Evolutionary conservation across 768 basidiomycete species (phyloP), one percentile per base, ranked within the genome.

Genomic region (Lactarius deliciosus): DNA sequence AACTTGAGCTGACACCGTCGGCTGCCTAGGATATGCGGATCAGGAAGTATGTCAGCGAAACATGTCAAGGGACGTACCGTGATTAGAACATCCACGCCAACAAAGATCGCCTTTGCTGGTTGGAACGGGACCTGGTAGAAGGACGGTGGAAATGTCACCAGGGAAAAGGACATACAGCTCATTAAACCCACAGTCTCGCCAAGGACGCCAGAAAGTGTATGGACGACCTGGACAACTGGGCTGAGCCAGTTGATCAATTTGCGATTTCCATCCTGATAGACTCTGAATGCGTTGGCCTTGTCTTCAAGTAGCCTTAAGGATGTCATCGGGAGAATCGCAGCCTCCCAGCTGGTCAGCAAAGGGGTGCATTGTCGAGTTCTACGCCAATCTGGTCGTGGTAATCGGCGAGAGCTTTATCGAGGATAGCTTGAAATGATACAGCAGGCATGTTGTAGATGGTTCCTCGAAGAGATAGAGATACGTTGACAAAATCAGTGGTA

Each of bases 291-390:
- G 2, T 16, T 25, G 6, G 43, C 22, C 43, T 57, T 55, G 5
- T 36, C 36, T 45, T 63, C 20, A 18, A 63, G 55, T 7, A 63
- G 6, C n/a, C 3, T 22, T 32, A 8, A 40, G 41, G 16, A 63
- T 40, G 22, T 47, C 22, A 20, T 57, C 28, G 28, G 56, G 38
- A 9, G 62, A 28, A 22, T 41, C 20, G 13, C 38, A 30, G 4
- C 36, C 38, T 25, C 55, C 7, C 18, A 63, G 62, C n/a, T n/a
- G n/a, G n/a, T n/a, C n/a, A n/a, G n/a, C n/a, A n/a, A n/a, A n/a
- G n/a, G n/a, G n/a, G n/a, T n/a, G n/a, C n/a, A n/a, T 41, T 20
- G 40, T 30, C 62, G 20, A 63, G 11, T n/a, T 63, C 38, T 32
- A 55, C 53, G 7, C 40, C 55, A 4, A 40, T 57, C 20, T 57